These are phyloP conservation scores for Phylloporus sp. DNA, from an alignment of 768 basidiomycete genomes.

Conservation along the genomic window DNA sequence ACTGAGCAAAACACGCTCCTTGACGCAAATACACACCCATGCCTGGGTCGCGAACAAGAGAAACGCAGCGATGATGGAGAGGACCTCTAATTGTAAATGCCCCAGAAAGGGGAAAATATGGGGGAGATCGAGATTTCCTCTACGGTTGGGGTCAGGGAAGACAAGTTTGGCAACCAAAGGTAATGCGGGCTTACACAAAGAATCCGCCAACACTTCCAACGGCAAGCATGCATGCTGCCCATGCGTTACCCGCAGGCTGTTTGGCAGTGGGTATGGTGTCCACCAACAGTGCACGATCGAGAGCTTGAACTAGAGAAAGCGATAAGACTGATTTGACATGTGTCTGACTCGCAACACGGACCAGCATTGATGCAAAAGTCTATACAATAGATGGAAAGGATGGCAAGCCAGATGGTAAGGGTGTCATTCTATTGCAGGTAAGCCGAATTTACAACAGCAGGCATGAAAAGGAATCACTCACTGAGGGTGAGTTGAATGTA, in stretches of 20 bases:
- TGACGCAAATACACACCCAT: slow-evolving; percentile 56
- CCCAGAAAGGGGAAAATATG: slow-evolving; percentile 70
- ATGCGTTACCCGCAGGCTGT: slow-evolving; percentile 88
- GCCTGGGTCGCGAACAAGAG: slow-evolving; percentile 65
- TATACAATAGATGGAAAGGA: slow-evolving; percentile 63
- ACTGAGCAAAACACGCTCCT: slow-evolving; percentile 69
- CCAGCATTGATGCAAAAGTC: slow-evolving; percentile 65
- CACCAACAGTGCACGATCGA: slow-evolving; percentile 87
- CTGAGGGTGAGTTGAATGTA: slow-evolving; percentile 29
- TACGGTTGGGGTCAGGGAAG: slow-evolving; percentile 23
- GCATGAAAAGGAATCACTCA: slow-evolving; percentile 17
- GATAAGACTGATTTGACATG: neutral
- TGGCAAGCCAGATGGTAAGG: slow-evolving; percentile 74
- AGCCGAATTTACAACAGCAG: neutral
- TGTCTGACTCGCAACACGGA: slow-evolving; percentile 11
- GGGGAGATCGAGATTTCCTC: slow-evolving; percentile 79
- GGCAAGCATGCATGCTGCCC: slow-evolving; percentile 92
- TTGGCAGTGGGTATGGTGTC: slow-evolving; percentile 71
- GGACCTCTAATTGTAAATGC: slow-evolving; percentile 72
- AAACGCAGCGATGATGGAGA: slow-evolving; percentile 70
- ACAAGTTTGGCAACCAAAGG: neutral
- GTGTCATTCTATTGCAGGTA: slow-evolving; percentile 45
- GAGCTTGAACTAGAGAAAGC: slow-evolving; percentile 63
- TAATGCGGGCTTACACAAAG: slow-evolving; percentile 61
- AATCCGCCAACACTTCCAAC: slow-evolving; percentile 84